Conservation (phyloP, 768 basidiomycete genomes). For the Myochromella boudieri region DNA sequence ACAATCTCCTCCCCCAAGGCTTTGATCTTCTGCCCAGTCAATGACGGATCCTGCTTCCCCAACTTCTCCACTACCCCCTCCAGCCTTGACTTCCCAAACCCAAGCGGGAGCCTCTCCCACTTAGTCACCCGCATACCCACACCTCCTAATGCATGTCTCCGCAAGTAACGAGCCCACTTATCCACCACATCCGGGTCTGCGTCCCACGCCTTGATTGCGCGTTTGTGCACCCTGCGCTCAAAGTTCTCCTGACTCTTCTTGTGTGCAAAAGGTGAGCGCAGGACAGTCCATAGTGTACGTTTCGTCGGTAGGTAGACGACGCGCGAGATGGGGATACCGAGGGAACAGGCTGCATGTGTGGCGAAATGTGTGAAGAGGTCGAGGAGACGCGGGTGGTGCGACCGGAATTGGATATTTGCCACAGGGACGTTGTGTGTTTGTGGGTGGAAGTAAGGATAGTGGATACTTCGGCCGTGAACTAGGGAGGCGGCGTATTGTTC, state of each 20-base stretch:
- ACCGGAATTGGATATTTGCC: constrained; percentile 81
- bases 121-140: constrained; percentile 83
- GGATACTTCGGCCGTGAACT: constrained; percentile 60
- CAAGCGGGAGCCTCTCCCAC: constrained; percentile 69
- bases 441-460: constrained; percentile 55
- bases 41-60: constrained; percentile 15
- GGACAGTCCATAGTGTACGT: constrained; percentile 83
- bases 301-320: constrained; percentile 68
- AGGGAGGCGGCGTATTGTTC: constrained; percentile 53
- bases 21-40: constrained; percentile 22
- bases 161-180: constrained; percentile 78
- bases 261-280: constrained; percentile 82
- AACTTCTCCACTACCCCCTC: constrained; percentile 24
- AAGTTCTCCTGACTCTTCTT: constrained; percentile 98
- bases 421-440: constrained; percentile 72
- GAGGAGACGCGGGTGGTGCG: constrained; percentile 66
- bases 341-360: constrained; percentile 77
- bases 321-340: constrained; percentile 76
- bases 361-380: constrained; percentile 85
- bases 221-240: constrained; percentile 78
- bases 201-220: constrained; percentile 90
- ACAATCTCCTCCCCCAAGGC: constrained; percentile 32
- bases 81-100: constrained; percentile 32
- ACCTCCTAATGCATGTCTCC: constrained; percentile 74
- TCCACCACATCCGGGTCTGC: constrained; percentile 76